Evolutionary conservation across 1,139 yeast genomes (phyloP), one percentile per base, ranked within the genome.

Genomic region (Debaryomycetaceae sp.): DNA sequence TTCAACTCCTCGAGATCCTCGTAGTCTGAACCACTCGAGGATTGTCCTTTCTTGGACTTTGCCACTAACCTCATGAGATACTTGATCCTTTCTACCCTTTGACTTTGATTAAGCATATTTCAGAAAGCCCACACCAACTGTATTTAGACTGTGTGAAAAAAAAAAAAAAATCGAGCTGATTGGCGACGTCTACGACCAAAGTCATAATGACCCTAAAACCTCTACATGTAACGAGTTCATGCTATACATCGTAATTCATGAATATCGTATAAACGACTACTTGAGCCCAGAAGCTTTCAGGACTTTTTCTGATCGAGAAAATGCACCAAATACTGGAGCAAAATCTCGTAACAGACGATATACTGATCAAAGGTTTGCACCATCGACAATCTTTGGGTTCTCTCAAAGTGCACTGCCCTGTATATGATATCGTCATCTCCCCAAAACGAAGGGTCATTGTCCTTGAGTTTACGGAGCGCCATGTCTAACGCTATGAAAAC

Each of bases 401-500:
- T 54, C 55, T 73, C 74, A 49, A 59, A 63, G 49, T 70, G 75
- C 20, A 73, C 64, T 24, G 72, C 57, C 49, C 66, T 65, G 53
- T 69, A 72, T 13, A 88, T 70, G 31, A 84, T 74, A 62, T 85
- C 93, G 41, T 55, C 55, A 9, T 58, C 54, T 8, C 53, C 56
- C 49, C 55, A 62, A 41, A 55, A 47, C 45, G 57, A 43, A 24
- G 51, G 41, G 6, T 39, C 34, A 23, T 37, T 34, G 6, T 44
- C 42, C 7, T 49, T 45, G 9, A 61, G 45, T 37, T 56, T 48
- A 41, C 57, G 56, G 42, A 63, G 55, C 42, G 60, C 58, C 53
- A 59, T 55, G 49, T 65, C 70, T 17, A 85, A 57, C 1, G 89
- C 80, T 9, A 87, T 80, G 54, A 79, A 86, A 1, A 91, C 85